phyloP scores from a whole-genome alignment of 106 monocot species.

The Dendrobium nobile region DNA sequence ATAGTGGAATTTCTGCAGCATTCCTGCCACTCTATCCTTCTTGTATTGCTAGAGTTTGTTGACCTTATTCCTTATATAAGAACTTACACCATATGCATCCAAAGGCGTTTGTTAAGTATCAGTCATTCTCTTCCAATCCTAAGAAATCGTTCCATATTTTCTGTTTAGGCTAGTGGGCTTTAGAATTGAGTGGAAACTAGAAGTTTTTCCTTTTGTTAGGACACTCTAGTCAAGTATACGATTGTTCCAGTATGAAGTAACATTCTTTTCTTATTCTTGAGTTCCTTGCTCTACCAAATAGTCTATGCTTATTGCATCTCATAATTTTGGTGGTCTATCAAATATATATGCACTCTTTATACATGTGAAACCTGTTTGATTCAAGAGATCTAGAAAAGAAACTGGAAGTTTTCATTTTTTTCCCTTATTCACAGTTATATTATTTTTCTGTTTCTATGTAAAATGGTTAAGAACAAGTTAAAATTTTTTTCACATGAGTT shows the following conservation, averaged over 20 bases:
- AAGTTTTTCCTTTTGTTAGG: neutral
- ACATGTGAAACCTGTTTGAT: neutral
- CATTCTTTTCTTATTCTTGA: neutral
- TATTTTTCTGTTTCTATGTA: neutral
- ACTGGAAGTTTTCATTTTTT: constrained; percentile 1
- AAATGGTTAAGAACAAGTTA: neutral
- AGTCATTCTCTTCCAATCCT: neutral
- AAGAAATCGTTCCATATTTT: neutral
- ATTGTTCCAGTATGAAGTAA: neutral
- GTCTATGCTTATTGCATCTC: neutral
- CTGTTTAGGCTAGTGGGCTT: neutral
- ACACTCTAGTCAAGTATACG: neutral
- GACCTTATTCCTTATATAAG: neutral
- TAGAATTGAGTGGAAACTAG: neutral
- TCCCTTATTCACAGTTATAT: neutral
- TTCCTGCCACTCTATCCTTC: neutral
- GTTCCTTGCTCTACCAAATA: neutral
- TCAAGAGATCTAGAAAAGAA: neutral
- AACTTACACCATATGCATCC: neutral
- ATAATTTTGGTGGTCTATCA: neutral
- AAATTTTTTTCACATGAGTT: neutral
- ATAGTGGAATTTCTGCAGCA: neutral
- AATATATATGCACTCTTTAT: neutral
- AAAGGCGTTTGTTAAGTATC: neutral
- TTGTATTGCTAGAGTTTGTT: neutral